Conservation (phyloP, 805 yeast genomes). For the Candida lessepsii region DNA sequence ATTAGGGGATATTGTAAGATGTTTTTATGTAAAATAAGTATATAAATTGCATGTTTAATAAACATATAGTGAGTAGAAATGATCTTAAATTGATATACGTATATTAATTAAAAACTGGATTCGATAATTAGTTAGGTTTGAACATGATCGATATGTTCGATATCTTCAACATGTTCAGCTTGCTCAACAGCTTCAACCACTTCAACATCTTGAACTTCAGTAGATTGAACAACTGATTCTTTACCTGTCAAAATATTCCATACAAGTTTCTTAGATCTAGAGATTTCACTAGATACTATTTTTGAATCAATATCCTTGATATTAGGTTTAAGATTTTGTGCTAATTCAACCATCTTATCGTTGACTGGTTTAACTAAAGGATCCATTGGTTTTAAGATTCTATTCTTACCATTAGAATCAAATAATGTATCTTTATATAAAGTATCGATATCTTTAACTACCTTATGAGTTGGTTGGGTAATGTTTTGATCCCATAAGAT, state of each 20-base stretch:
- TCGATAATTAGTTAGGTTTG: too few relatives aligned
- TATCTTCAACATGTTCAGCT: too few relatives aligned
- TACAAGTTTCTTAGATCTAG: constrained; percentile 18
- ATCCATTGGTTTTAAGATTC: constrained; percentile 61
- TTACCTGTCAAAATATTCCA: constrained; percentile 13
- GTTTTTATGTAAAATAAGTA: constrained; percentile 12
- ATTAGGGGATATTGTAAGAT: constrained; percentile 20
- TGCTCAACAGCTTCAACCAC: too few relatives aligned
- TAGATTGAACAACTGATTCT: background rate
- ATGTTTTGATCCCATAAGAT: constrained; percentile 19
- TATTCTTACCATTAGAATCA: constrained; percentile 61
- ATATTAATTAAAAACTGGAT: background rate
- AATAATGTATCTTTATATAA: constrained; percentile 50
- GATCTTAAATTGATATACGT: constrained; percentile 1
- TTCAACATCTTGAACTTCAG: background rate
- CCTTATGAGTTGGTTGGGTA: constrained; percentile 49
- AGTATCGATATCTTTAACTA: constrained; percentile 47
- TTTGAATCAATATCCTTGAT: constrained; percentile 41
- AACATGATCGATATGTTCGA: too few relatives aligned
- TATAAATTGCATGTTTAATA: constrained; percentile 25
- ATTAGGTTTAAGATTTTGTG: constrained; percentile 46
- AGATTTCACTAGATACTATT: constrained; percentile 54
- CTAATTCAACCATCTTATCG: constrained; percentile 45
- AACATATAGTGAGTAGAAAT: constrained; percentile 1
- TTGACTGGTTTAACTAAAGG: constrained; percentile 64